Base-by-base conservation (phyloP, 73 alveolate species). In the Paramecium octaurelia region DNA sequence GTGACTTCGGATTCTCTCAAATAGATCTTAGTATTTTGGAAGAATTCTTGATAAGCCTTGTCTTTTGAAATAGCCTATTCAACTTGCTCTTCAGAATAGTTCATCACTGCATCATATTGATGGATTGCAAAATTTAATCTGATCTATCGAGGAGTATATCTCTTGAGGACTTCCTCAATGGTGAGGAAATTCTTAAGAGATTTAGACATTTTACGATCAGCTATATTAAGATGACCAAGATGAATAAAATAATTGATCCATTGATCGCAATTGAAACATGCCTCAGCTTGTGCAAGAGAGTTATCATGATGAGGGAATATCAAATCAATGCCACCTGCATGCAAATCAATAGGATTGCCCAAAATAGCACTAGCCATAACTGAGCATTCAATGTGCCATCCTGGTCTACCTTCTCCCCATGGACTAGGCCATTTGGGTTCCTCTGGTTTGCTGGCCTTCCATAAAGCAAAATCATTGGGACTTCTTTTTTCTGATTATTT, bases 201-300 rank as follows among this genome's bases (percentile, higher is more conserved):
- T 93, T 98, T 98, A 2, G 99, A 93, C 99, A 99, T 99, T 94
- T 99, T 99, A 88, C 94, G 93, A 23, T 98, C 98, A 69, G 98
- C 98, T 35, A 99, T 99, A 93, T 99, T 98, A 83, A 99, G 94
- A 95, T 99, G 99, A n/a, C 99, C 99, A 11, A 99, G 95, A 88
- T 99, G 99, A 69, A 98, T 87, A 92, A 99, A 99, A 92, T 99
- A 98, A 93, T 99, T 98, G 70, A 99, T 98, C 99, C 99, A 99
- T 95, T 99, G 98, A 58, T 97, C 91, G 50, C 97, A 92, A 42
- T 95, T 98, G 86, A 89, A 93, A 95, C 93, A 98, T 14, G 99
- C 99, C 84, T 97, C 99, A 40, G 98, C 94, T 88, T 97, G 98
- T 24, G 99, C 99, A 69, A 97, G 92, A 86, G 97, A 99, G 71